Conservation (phyloP, 305 asterid genomes). For the Solanum chacoense region DNA sequence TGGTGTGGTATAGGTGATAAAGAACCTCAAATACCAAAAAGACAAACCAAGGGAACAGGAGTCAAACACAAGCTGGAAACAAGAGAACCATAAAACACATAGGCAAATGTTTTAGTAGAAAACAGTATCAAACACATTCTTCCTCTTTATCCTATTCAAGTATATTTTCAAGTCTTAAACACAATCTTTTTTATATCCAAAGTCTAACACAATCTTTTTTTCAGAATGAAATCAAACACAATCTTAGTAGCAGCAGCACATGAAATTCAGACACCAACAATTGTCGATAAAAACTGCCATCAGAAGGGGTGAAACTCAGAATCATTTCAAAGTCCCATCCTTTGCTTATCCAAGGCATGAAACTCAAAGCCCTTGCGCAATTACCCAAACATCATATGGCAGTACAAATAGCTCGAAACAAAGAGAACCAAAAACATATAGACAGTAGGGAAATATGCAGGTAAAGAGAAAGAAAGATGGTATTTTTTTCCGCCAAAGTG, state of each 20-base stretch:
- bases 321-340: not conserved
- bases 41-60: not conserved
- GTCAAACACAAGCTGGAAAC: not conserved
- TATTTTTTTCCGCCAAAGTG: not conserved
- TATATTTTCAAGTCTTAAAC: not conserved
- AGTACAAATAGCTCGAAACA: not conserved
- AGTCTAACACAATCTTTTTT: not conserved
- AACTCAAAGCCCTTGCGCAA: conserved; percentile 5
- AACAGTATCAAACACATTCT: not conserved
- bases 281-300: not conserved
- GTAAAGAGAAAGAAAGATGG: not conserved
- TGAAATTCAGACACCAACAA: not conserved
- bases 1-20: not conserved
- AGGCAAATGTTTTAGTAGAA: not conserved
- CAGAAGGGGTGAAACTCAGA: not conserved
- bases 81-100: not conserved
- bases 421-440: not conserved
- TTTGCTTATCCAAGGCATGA: not conserved
- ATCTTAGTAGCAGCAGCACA: not conserved
- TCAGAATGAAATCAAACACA: not conserved
- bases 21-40: not conserved
- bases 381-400: not conserved
- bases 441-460: not conserved
- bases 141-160: not conserved
- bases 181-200: not conserved